phyloP scores from a whole-genome alignment of 306 rosid species.

The Sesbania bispinosa region DNA sequence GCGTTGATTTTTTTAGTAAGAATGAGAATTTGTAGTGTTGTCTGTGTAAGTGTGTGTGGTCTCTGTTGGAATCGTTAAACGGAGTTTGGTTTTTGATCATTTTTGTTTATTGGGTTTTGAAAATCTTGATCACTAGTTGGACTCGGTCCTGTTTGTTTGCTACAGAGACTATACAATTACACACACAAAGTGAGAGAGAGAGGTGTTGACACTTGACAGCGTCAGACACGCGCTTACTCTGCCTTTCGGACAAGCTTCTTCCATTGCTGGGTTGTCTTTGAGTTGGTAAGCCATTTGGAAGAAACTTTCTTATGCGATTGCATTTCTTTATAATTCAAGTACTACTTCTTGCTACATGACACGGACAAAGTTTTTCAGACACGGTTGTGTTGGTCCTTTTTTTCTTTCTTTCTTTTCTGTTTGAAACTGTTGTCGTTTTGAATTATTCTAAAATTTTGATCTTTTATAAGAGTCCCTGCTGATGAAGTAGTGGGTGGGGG shows the following conservation, averaged over 20 bases:
- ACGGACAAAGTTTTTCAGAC: not conserved
- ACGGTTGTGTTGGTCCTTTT: not conserved
- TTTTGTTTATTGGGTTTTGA: constrained; percentile 1
- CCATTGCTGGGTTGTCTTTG: constrained; percentile 38
- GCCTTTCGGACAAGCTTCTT: constrained; percentile 15
- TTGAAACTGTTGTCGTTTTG: constrained; percentile 7
- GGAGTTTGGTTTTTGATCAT: not conserved
- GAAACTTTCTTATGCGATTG: constrained; percentile 17
- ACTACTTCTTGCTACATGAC: not conserved
- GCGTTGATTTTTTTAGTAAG: constrained; percentile 20
- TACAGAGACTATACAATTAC: not conserved
- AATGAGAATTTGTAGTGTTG: not conserved
- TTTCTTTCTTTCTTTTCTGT: not conserved
- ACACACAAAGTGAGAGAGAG: not conserved
- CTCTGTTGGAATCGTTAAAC: constrained; percentile 34
- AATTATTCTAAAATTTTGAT: constrained; percentile 18
- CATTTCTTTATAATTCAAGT: constrained; percentile 17
- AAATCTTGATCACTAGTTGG: constrained; percentile 28
- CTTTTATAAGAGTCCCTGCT: constrained; percentile 10
- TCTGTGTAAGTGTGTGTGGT: not conserved
- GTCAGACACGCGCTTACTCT: constrained; percentile 42
- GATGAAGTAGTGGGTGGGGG: constrained; percentile 14
- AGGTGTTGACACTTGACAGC: constrained; percentile 38
- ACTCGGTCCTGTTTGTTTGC: constrained; percentile 37
- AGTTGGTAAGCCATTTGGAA: constrained; percentile 44